phyloP scores from a whole-genome alignment of 2,329 filamentous ascomycete genomes.

The Pyrenochaeta sp. region DNA sequence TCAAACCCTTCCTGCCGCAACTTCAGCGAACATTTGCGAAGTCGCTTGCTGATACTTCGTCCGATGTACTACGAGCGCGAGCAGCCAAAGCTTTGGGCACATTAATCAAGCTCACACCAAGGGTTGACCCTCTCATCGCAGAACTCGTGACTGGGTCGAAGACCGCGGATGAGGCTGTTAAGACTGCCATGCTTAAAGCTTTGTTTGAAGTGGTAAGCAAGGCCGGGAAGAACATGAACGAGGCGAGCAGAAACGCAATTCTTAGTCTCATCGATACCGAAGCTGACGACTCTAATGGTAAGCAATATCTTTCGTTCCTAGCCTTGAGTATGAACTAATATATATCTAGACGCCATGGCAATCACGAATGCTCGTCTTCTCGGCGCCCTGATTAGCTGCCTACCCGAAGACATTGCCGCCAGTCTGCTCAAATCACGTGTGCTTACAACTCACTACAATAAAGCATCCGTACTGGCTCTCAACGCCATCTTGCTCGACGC shows the following conservation, averaged over 20 bases:
- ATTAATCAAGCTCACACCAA: slow-evolving; percentile 91
- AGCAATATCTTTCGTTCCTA: slow-evolving; percentile 11
- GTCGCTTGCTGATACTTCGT: slow-evolving; percentile 90
- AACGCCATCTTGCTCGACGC: slow-evolving; percentile 90
- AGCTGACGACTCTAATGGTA: slow-evolving; percentile 74
- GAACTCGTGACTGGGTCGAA: slow-evolving; percentile 96
- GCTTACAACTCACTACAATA: slow-evolving; percentile 77
- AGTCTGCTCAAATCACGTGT: slow-evolving; percentile 74
- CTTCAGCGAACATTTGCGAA: slow-evolving; percentile 97
- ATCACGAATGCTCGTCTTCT: slow-evolving; percentile 91
- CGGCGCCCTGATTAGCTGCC: slow-evolving; percentile 86
- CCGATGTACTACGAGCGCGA: slow-evolving; percentile 83
- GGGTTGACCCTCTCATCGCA: slow-evolving; percentile 90
- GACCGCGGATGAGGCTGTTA: slow-evolving; percentile 85
- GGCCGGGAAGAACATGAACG: slow-evolving; percentile 93
- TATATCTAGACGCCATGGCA: slow-evolving; percentile 68
- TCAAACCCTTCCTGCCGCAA: slow-evolving; percentile 97
- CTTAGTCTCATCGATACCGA: slow-evolving; percentile 89
- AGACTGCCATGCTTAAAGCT: slow-evolving; percentile 95
- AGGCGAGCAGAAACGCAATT: slow-evolving; percentile 85
- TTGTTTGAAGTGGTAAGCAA: slow-evolving; percentile 96
- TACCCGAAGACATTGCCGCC: slow-evolving; percentile 74
- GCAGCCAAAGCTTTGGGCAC: slow-evolving; percentile 95
- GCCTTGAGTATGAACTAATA: slow-evolving; percentile 13
- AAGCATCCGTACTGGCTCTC: slow-evolving; percentile 82